Evolutionary conservation across 768 basidiomycete species (phyloP).

Genomic region (Kwoniella sp.): DNA sequence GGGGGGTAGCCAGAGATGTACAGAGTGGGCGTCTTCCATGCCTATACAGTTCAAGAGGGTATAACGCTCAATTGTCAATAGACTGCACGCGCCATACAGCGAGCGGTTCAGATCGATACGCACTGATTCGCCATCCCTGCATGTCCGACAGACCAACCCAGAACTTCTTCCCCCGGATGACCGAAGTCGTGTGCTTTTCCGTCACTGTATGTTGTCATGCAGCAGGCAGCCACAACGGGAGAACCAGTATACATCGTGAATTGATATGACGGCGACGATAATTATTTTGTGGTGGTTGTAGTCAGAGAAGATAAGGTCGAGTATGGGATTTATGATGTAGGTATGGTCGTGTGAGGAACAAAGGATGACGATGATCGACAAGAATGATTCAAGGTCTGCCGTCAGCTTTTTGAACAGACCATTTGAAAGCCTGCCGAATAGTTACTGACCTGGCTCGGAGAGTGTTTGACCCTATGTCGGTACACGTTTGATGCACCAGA

Average conservation of each 20-base stretch:
- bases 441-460: conserved; percentile 51
- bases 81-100: not conserved
- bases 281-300: no score
- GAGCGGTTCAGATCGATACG: conserved; percentile 57
- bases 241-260: no score
- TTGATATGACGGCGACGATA: no score
- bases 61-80: no score
- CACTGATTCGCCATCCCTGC: conserved; percentile 99
- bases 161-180: conserved; percentile 52
- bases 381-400: not conserved
- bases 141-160: conserved; percentile 85
- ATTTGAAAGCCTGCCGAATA: not conserved
- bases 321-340: no score
- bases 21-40: conserved; percentile 95
- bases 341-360: conserved; percentile 27
- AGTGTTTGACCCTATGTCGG: conserved; percentile 56
- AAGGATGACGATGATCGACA: conserved; percentile 1
- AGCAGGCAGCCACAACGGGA: no score
- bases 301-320: no score
- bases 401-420: not conserved
- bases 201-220: conserved; percentile 57
- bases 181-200: conserved; percentile 68
- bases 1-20: conserved; percentile 65
- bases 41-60: conserved; percentile 60
- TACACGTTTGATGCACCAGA: not conserved